Percentiles rank a stretch among this genome's conserved stretches.
Conservation (phyloP, 2,329 filamentous ascomycete species). For the Talaromyces sp. region DNA sequence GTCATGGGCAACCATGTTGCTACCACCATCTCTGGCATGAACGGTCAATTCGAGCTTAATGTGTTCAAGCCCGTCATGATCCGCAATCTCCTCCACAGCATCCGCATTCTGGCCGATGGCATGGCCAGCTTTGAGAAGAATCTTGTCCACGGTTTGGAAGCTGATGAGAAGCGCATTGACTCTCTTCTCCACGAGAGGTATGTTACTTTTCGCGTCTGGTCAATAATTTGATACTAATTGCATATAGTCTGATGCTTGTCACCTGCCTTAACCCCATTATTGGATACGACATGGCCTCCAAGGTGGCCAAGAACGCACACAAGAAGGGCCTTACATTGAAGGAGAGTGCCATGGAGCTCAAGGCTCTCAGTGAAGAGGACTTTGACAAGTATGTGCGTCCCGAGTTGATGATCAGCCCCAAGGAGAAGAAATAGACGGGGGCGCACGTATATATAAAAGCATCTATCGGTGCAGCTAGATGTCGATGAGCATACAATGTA, state of each 20-base stretch:
- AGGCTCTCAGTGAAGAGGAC: conserved; percentile 81
- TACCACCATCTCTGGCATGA: conserved; percentile 89
- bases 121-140: conserved; percentile 97
- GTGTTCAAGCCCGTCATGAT: conserved; percentile 98
- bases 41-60: conserved; percentile 98
- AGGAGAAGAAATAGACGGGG: conserved; percentile 56
- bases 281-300: conserved; percentile 94
- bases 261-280: conserved; percentile 98
- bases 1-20: conserved; percentile 97
- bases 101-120: conserved; percentile 80
- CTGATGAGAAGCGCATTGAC: conserved; percentile 88
- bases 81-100: conserved; percentile 89
- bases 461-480: background rate
- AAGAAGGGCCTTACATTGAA: conserved; percentile 96
- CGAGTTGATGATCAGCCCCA: conserved; percentile 90
- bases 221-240: background rate
- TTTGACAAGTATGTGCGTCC: conserved; percentile 88
- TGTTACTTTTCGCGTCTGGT: conserved; percentile 33
- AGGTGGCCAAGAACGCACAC: conserved; percentile 97
- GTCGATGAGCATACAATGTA: conserved; percentile 9
- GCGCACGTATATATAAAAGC: conserved; percentile 1
- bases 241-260: conserved; percentile 82
- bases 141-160: conserved; percentile 79
- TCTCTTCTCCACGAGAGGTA: conserved; percentile 92
- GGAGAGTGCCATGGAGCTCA: conserved; percentile 87